These are phyloP conservation scores for Phellopilus nigrolimitatus DNA, from an alignment of 1,284 basidiomycete genomes.

Conservation along the genomic window DNA sequence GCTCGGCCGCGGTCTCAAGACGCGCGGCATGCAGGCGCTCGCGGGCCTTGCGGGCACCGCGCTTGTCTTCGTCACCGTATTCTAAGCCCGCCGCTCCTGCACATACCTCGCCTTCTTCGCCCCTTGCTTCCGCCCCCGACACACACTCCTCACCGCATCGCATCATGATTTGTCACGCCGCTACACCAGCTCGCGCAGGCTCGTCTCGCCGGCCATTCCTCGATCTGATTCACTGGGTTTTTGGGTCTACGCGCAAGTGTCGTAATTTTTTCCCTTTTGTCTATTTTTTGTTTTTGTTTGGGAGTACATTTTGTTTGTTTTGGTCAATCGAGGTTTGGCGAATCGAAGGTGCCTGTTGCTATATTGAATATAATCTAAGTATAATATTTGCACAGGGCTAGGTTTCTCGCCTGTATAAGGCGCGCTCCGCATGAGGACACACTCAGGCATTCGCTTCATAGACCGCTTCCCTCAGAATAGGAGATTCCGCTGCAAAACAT, in stretches of 20 bases:
- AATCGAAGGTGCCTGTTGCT: too few relatives aligned
- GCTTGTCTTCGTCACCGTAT: conserved; percentile 12
- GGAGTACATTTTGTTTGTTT: too few relatives aligned
- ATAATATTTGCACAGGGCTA: too few relatives aligned
- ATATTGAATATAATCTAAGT: too few relatives aligned
- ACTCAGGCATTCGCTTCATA: too few relatives aligned
- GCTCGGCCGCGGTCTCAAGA: conserved; percentile 6
- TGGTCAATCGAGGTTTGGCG: too few relatives aligned
- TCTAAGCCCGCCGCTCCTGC: neutral
- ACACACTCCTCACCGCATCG: neutral
- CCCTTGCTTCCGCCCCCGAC: neutral
- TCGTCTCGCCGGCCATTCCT: neutral
- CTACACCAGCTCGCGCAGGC: neutral
- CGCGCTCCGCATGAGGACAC: too few relatives aligned
- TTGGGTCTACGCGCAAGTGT: neutral
- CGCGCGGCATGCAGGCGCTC: conserved; percentile 16
- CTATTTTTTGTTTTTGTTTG: neutral
- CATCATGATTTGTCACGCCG: neutral
- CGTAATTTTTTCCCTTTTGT: neutral
- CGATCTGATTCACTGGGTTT: neutral
- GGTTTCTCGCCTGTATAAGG: too few relatives aligned
- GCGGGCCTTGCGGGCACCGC: conserved; percentile 11
- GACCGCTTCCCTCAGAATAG: too few relatives aligned
- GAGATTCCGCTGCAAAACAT: too few relatives aligned
- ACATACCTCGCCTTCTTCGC: neutral